Conservation (phyloP, 2,329 filamentous ascomycete genomes). For the Epicoccum sorghinum region DNA sequence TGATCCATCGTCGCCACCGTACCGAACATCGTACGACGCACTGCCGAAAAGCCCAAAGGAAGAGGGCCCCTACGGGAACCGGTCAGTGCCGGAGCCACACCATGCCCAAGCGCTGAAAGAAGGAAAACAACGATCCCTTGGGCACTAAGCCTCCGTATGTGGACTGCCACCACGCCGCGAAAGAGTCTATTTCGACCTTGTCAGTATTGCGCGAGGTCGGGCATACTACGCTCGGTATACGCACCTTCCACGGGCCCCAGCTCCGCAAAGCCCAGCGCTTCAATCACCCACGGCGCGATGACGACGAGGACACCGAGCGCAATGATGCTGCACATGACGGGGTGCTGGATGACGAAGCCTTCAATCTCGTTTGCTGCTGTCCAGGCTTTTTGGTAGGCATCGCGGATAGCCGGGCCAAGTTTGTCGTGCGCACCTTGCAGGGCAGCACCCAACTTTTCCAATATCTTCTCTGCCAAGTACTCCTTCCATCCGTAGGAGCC, state of each 20-base stretch:
- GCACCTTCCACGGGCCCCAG: slow-evolving; percentile 39
- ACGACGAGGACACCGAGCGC: slow-evolving; percentile 39
- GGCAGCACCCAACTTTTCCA: slow-evolving; percentile 34
- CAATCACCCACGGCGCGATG: slow-evolving; percentile 37
- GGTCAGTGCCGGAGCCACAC: slow-evolving; percentile 29
- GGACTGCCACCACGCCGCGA: slow-evolving; percentile 51
- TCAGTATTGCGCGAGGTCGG: slow-evolving; percentile 1
- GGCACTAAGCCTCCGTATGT: slow-evolving; percentile 50
- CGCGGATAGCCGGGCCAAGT: slow-evolving; percentile 29
- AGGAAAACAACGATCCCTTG: slow-evolving; percentile 51
- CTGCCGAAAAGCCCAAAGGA: not conserved
- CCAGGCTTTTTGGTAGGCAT: slow-evolving; percentile 33
- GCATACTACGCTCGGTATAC: slow-evolving; percentile 3
- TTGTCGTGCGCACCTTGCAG: slow-evolving; percentile 30
- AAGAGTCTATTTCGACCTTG: slow-evolving; percentile 29
- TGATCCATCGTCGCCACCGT: not conserved
- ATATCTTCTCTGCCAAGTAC: slow-evolving; percentile 35
- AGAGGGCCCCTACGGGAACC: not conserved
- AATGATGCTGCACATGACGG: slow-evolving; percentile 35
- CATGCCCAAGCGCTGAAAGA: slow-evolving; percentile 53
- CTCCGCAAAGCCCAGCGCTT: slow-evolving; percentile 42
- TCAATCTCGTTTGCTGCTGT: slow-evolving; percentile 29
- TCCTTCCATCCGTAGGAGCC: slow-evolving; percentile 38
- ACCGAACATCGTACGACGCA: not conserved
- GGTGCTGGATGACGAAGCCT: slow-evolving; percentile 41